A percentile compares a stretch with the other conserved stretches of the same genome.
These are phyloP conservation scores for Eucalyptus microcorys DNA, from an alignment of 345 rosid species.

Conservation along the genomic window DNA sequence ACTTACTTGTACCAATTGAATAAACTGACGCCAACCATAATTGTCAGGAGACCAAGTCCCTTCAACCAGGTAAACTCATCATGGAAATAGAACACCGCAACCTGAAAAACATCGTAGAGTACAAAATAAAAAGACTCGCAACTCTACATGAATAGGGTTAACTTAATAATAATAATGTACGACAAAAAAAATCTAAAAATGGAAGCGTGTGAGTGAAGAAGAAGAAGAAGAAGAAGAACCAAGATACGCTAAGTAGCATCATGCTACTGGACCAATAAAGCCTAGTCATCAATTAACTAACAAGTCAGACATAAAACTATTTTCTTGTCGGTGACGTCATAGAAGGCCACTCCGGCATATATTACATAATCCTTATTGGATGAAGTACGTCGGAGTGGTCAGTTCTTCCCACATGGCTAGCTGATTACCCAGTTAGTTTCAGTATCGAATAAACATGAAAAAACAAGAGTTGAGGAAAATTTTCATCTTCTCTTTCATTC, in stretches of 20 bases:
- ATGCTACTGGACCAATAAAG: neutral
- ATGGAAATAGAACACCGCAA: conserved; percentile 94
- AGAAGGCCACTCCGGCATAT: neutral
- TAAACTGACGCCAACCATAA: conserved; percentile 83
- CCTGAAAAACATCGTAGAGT: conserved; percentile 29
- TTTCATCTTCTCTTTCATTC: neutral
- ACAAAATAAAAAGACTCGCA: neutral
- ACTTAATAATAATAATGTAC: neutral
- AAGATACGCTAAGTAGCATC: neutral
- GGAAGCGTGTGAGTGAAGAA: neutral
- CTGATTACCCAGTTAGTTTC: neutral
- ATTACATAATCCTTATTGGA: neutral
- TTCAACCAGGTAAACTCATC: conserved; percentile 94
- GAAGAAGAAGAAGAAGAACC: neutral
- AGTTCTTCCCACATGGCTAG: neutral
- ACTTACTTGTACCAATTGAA: conserved; percentile 99
- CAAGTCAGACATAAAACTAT: neutral
- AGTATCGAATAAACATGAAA: neutral
- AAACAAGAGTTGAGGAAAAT: neutral
- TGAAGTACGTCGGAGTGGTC: neutral
- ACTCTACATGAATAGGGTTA: neutral
- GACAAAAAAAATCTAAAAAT: neutral
- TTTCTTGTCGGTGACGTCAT: neutral
- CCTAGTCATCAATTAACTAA: neutral
- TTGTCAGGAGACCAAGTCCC: conserved; percentile 75